Conservation (phyloP, 2,329 filamentous ascomycete species). For the Ophiosphaerella herpotricha region DNA sequence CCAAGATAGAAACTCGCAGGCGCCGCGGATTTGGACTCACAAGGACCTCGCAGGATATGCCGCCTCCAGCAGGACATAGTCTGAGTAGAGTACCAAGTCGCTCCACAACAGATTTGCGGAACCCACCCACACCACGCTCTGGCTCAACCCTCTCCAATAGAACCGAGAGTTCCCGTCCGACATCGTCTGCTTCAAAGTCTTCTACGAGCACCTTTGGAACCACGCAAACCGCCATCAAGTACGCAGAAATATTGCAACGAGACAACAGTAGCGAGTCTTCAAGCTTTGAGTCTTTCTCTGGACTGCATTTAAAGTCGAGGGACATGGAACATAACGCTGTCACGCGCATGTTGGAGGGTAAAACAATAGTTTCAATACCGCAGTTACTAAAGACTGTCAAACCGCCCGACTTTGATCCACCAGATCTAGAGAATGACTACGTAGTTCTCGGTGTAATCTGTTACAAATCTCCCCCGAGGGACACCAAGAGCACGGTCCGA, state of each 20-base stretch:
- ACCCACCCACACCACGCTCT: constrained; percentile 22
- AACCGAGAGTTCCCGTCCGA: constrained; percentile 21
- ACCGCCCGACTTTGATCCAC: constrained; percentile 77
- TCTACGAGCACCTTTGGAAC: constrained; percentile 25
- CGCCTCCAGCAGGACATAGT: constrained; percentile 14
- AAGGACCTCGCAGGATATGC: constrained; percentile 23
- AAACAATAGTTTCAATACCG: constrained; percentile 77
- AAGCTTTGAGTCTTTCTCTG: constrained; percentile 78
- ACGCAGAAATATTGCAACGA: constrained; percentile 36
- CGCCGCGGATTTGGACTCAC: constrained; percentile 47
- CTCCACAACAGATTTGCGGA: constrained; percentile 20
- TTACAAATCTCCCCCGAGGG: constrained; percentile 80
- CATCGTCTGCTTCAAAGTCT: constrained; percentile 27
- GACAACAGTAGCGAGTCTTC: constrained; percentile 57
- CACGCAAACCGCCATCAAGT: constrained; percentile 29
- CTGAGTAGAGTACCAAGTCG: constrained; percentile 21
- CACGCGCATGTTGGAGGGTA: constrained; percentile 75
- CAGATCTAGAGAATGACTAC: constrained; percentile 83
- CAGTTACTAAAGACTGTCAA: constrained; percentile 82
- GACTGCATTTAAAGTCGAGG: constrained; percentile 79
- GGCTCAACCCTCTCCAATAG: constrained; percentile 27
- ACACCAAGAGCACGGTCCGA: constrained; percentile 56
- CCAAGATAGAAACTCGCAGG: constrained; percentile 49
- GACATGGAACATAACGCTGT: constrained; percentile 82
- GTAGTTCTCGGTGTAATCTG: constrained; percentile 88